These are phyloP conservation scores for Trichosporon faecale DNA, from an alignment of 1,284 basidiomycete genomes.

Conservation along the genomic window DNA sequence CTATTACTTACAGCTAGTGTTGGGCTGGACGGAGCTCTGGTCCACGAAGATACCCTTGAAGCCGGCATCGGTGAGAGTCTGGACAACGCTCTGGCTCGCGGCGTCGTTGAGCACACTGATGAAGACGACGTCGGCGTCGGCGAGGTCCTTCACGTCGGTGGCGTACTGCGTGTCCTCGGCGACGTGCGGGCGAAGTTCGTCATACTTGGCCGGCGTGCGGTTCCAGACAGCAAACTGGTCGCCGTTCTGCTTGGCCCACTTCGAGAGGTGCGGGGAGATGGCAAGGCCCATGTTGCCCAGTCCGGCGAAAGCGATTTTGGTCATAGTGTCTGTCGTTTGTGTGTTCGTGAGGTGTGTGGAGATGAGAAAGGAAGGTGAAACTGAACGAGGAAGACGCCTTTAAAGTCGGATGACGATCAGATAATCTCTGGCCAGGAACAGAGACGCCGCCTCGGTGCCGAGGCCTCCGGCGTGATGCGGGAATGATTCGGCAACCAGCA, in stretches of 20 bases:
- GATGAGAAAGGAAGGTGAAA: not conserved
- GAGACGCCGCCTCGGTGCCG: not conserved
- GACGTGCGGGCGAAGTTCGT: conserved; percentile 19
- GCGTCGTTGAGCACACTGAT: conserved; percentile 38
- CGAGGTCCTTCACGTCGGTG: conserved; percentile 26
- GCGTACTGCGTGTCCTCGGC: conserved; percentile 17
- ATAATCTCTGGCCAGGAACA: not conserved
- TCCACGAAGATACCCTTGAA: conserved; percentile 33
- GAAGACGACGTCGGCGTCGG: conserved; percentile 29
- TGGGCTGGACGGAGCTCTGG: conserved; percentile 35
- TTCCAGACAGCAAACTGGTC: conserved; percentile 35
- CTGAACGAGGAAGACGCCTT: not conserved
- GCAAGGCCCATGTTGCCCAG: conserved; percentile 40
- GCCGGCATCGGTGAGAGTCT: conserved; percentile 19
- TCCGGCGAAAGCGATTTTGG: conserved; percentile 36
- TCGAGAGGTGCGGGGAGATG: conserved; percentile 34
- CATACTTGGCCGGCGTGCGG: conserved; percentile 36
- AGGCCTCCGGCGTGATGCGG: not conserved
- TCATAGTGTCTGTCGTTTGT: not conserved
- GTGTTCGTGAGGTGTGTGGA: not conserved
- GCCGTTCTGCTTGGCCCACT: conserved; percentile 24
- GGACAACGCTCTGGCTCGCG: conserved; percentile 31
- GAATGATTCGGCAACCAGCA: not conserved
- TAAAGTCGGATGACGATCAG: not conserved
- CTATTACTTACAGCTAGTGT: conserved; percentile 32